A percentile compares a stretch with the other conserved stretches of the same genome.
Evolutionary conservation across 2,329 filamentous ascomycete species (phyloP).

Genomic region (Sphaceloma murrayae): DNA sequence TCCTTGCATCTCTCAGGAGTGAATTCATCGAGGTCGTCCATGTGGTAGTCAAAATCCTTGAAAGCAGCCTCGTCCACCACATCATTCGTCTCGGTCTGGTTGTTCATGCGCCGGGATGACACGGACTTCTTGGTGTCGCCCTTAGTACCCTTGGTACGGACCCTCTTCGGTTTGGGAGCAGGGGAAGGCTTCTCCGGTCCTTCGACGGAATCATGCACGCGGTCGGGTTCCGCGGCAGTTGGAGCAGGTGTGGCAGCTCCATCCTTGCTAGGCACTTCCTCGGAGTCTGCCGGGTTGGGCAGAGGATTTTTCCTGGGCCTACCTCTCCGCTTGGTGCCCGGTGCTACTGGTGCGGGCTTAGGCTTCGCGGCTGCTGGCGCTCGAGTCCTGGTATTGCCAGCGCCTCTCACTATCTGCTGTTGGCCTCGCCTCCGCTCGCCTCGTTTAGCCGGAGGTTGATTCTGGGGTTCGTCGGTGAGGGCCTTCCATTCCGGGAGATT

Average conservation of each 20-base stretch:
- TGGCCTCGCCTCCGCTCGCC: conserved; percentile 64
- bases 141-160: conserved; percentile 23
- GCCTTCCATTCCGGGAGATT: conserved; percentile 94
- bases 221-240: conserved; percentile 42
- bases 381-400: conserved; percentile 25
- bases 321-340: conserved; percentile 40
- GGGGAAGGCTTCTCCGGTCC: conserved; percentile 35
- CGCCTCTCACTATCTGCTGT: conserved; percentile 36
- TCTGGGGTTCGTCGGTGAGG: conserved; percentile 86
- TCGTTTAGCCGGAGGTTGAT: conserved; percentile 85
- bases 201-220: conserved; percentile 7
- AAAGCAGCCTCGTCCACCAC: conserved; percentile 84
- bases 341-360: conserved; percentile 23
- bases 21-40: conserved; percentile 75
- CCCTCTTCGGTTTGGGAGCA: conserved; percentile 34
- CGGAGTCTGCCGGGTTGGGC: conserved; percentile 24
- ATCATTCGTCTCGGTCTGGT: conserved; percentile 65
- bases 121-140: conserved; percentile 59
- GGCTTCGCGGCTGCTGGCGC: conserved; percentile 22
- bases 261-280: conserved; percentile 20
- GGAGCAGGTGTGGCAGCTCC: conserved; percentile 27
- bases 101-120: conserved; percentile 78
- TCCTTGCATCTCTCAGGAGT: conserved; percentile 88
- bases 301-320: conserved; percentile 35
- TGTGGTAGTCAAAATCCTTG: conserved; percentile 79